phyloP scores from a whole-genome alignment of 176 grass and related monocot species.

The Dactylis glomerata region DNA sequence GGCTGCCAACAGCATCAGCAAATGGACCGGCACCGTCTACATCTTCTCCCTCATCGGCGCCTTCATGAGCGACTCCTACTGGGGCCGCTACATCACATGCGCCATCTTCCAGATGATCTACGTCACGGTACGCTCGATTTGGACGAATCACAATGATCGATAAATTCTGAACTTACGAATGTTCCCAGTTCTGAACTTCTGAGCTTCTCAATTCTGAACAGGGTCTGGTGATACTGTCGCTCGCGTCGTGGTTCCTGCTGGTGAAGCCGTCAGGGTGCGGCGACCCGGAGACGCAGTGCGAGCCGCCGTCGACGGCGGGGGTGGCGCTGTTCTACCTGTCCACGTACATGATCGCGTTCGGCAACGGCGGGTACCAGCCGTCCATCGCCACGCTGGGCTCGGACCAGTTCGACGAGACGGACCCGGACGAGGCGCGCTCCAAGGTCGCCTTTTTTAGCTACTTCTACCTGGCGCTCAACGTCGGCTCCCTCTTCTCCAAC shows the following conservation, averaged over 20 bases:
- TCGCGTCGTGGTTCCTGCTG: constrained; percentile 67
- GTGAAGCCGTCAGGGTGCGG: constrained; percentile 76
- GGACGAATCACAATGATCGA: background rate
- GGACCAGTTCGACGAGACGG: constrained; percentile 89
- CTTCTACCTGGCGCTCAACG: constrained; percentile 88
- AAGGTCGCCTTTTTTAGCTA: constrained; percentile 93
- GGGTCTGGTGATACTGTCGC: constrained; percentile 63
- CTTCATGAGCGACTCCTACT: constrained; percentile 88
- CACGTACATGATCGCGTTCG: constrained; percentile 84
- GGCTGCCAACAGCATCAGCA: constrained; percentile 81
- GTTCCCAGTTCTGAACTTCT: background rate
- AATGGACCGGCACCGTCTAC: constrained; percentile 87
- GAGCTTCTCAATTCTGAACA: background rate
- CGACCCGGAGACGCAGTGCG: constrained; percentile 34
- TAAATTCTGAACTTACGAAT: background rate
- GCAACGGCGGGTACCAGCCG: constrained; percentile 85
- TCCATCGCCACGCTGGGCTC: constrained; percentile 76
- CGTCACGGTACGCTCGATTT: constrained; percentile 39
- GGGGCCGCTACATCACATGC: constrained; percentile 85
- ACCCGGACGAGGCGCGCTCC: constrained; percentile 48
- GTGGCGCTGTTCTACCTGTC: constrained; percentile 70
- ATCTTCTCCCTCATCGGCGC: constrained; percentile 89
- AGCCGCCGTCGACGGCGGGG: constrained; percentile 44
- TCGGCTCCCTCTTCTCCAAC: constrained; percentile 75
- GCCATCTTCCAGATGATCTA: constrained; percentile 80